phyloP scores from a whole-genome alignment of 352 stramenopile genomes.

The Globisporangium spiculum region DNA sequence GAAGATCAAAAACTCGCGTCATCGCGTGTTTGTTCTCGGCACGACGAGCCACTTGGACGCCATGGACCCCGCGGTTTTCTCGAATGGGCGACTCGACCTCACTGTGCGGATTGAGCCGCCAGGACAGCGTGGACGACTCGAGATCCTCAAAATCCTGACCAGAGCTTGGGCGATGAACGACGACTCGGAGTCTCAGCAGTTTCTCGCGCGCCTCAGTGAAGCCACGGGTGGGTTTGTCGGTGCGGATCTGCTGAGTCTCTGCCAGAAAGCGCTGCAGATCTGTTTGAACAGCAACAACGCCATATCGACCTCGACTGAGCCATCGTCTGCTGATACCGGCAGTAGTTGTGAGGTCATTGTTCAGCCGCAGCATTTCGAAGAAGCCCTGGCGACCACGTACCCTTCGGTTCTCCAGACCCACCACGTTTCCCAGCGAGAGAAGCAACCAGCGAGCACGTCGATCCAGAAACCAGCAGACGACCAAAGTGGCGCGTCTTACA shows the following conservation, averaged over 20 bases:
- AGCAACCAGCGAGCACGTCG: conserved; percentile 29
- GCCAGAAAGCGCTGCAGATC: conserved; percentile 64
- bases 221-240: conserved; percentile 95
- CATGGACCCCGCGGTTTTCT: conserved; percentile 91
- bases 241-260: conserved; percentile 78
- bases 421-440: conserved; percentile 82
- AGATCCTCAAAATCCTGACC: conserved; percentile 92
- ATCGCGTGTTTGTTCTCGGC: conserved; percentile 63
- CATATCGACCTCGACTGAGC: neutral
- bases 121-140: conserved; percentile 84
- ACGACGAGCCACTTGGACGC: conserved; percentile 78
- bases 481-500: neutral
- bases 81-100: conserved; percentile 96
- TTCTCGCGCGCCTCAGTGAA: conserved; percentile 90
- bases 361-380: conserved; percentile 50
- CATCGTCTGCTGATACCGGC: neutral
- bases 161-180: conserved; percentile 63
- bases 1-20: conserved; percentile 38
- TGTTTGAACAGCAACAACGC: conserved; percentile 35
- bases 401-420: conserved; percentile 96
- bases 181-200: conserved; percentile 36
- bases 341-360: conserved; percentile 8
- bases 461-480: conserved; percentile 20
- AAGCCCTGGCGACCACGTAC: conserved; percentile 91
- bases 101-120: conserved; percentile 95